Evolutionary conservation across 768 basidiomycete genomes (phyloP), one percentile per base, ranked within the genome.

Genomic region (Collybia mongolica): DNA sequence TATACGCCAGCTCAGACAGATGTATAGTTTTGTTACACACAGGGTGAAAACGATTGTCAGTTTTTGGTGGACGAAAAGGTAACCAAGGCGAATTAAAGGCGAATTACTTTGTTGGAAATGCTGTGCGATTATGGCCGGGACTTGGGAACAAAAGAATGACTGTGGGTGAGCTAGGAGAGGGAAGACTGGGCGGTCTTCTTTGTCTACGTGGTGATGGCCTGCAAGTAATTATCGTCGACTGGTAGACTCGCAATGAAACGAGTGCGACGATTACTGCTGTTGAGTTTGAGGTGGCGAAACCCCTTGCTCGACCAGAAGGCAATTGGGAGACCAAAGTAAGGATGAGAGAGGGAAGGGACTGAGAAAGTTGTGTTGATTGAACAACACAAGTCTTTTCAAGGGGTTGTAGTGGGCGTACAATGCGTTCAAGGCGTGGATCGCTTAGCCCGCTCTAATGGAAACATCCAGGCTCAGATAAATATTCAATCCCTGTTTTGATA

Each of bases 401-500:
- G 71, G n/a, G 69, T 69, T 71, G 70, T 60, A 69, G 62, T 63
- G 65, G 61, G 65, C 57, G 59, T 59, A 67, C 70, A 72, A 72
- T 73, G 74, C 67, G 73, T 67, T 66, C 66, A 71, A 76, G 70
- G 71, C 74, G 73, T 79, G 75, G 68, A 63, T 72, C 75, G 77
- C 75, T 80, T 80, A 75, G 70, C 71, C 73, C 69, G 67, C 65
- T 63, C 65, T 63, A 65, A 63, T 46, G 57, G 58, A 52, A 54
- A 55, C 53, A 62, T 64, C 65, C 70, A 72, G 75, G 73, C 68
- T 69, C 71, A 71, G 68, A 66, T 57, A 64, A 74, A 72, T 75
- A 72, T 70, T 69, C 63, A 60, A 70, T 71, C 67, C 68, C 72
- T 72, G 63, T 75, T 84, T 80, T 77, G 79, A 82, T 81, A 72